Conservation (phyloP, 2,329 filamentous ascomycete genomes). For the Clonostachys sp. region DNA sequence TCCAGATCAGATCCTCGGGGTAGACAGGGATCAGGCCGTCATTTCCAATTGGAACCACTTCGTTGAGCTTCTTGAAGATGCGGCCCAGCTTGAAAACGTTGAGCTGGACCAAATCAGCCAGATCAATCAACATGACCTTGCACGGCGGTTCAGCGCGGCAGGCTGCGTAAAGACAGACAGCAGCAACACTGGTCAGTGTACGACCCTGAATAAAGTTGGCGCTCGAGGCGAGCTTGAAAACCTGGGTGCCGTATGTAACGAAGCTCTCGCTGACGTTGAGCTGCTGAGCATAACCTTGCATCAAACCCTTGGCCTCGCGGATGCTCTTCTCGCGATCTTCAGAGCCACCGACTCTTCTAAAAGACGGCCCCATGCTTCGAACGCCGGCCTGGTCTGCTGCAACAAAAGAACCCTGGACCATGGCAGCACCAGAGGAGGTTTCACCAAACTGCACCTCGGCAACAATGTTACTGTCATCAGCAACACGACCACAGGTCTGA, state of each 20-base stretch:
- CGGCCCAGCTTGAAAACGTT: constrained; percentile 92
- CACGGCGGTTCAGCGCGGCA: constrained; percentile 77
- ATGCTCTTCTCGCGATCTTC: constrained; percentile 57
- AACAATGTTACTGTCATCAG: constrained; percentile 85
- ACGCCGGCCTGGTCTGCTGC: constrained; percentile 80
- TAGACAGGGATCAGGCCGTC: constrained; percentile 65
- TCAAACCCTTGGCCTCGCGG: constrained; percentile 51
- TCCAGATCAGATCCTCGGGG: constrained; percentile 84
- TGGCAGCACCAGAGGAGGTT: constrained; percentile 75
- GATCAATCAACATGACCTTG: constrained; percentile 89
- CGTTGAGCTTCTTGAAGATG: constrained; percentile 79
- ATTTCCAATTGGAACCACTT: constrained; percentile 66
- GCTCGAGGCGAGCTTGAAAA: constrained; percentile 71
- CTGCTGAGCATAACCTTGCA: constrained; percentile 57
- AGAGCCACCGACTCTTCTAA: constrained; percentile 53
- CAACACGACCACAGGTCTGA: constrained; percentile 77
- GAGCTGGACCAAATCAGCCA: constrained; percentile 76
- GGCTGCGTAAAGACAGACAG: constrained; percentile 87
- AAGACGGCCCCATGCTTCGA: constrained; percentile 60
- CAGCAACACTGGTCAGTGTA: constrained; percentile 77
- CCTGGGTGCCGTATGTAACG: constrained; percentile 61
- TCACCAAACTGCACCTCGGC: constrained; percentile 91
- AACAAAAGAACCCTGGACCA: constrained; percentile 87
- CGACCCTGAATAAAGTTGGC: constrained; percentile 83
- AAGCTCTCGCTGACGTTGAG: constrained; percentile 58